Evolutionary conservation across 2,329 filamentous ascomycete genomes (phyloP).

Genomic region (Gyromitra esculenta): DNA sequence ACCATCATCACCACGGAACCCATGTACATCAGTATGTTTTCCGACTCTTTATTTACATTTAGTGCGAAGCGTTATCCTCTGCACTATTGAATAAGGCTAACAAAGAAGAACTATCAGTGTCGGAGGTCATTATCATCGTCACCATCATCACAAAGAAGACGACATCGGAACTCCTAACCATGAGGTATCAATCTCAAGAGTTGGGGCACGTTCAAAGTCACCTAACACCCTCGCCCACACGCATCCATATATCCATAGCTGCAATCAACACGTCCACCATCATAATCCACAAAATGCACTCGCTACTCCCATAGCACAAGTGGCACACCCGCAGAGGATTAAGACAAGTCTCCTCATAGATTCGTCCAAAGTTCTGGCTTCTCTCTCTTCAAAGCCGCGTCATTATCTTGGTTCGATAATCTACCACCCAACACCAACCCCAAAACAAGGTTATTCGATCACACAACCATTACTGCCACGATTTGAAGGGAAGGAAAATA

Average conservation of each 20-base stretch:
- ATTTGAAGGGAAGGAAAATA: slow-evolving; percentile 83
- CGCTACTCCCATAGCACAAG: slow-evolving; percentile 56
- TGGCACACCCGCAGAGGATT: slow-evolving; percentile 43
- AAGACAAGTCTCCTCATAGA: slow-evolving; percentile 57
- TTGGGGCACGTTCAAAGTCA: slow-evolving; percentile 55
- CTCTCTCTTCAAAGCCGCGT: slow-evolving; percentile 54
- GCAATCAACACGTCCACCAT: slow-evolving; percentile 51
- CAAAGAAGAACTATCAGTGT: slow-evolving; percentile 45
- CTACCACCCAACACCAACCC: slow-evolving; percentile 56
- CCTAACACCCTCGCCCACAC: slow-evolving; percentile 48
- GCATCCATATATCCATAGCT: slow-evolving; percentile 55
- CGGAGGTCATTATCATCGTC: slow-evolving; percentile 59
- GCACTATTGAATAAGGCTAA: slow-evolving; percentile 36
- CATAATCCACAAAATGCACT: slow-evolving; percentile 29
- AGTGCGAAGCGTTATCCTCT: slow-evolving; percentile 49
- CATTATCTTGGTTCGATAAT: slow-evolving; percentile 57
- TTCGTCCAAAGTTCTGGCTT: slow-evolving; percentile 55
- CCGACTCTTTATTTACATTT: slow-evolving; percentile 61
- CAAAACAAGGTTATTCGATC: slow-evolving; percentile 66
- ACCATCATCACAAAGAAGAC: slow-evolving; percentile 62
- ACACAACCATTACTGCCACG: slow-evolving; percentile 71
- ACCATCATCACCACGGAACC: slow-evolving; percentile 59
- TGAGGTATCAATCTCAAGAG: slow-evolving; percentile 43
- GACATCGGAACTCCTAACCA: slow-evolving; percentile 27
- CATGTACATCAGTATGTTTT: slow-evolving; percentile 60